Percentiles rank a stretch among this genome's conserved stretches.
phyloP scores from a whole-genome alignment of 73 alveolate species.

The Paramecium bursaria region DNA sequence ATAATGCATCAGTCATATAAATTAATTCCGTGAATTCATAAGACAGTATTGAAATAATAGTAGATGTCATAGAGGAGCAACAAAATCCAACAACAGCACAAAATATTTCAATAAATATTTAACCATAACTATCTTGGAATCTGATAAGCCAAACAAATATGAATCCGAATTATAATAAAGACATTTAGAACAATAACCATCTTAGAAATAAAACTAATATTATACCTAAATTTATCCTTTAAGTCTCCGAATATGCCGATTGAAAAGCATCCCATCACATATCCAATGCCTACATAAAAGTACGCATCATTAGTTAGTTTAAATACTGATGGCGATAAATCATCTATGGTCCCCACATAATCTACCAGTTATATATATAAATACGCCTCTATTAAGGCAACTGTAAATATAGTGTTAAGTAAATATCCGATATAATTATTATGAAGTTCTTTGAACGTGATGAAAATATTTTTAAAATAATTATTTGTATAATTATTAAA shows the following conservation, averaged over 20 bases:
- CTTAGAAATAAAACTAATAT: background rate
- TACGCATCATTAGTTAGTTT: background rate
- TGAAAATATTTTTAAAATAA: slow-evolving; percentile 8
- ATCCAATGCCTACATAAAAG: slow-evolving; percentile 57
- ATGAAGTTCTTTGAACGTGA: background rate
- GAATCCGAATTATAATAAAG: slow-evolving; percentile 25
- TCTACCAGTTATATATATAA: slow-evolving; percentile 26
- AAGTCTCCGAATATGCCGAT: slow-evolving; percentile 38
- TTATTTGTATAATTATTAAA: slow-evolving; percentile 24
- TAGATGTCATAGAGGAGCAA: slow-evolving; percentile 17
- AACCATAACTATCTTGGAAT: background rate
- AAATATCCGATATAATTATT: background rate
- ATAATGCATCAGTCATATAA: slow-evolving; percentile 36
- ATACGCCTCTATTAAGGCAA: slow-evolving; percentile 20
- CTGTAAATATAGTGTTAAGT: background rate
- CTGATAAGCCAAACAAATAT: slow-evolving; percentile 28
- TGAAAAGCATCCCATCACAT: slow-evolving; percentile 49
- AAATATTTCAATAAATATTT: slow-evolving; percentile 10
- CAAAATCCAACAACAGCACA: slow-evolving; percentile 55
- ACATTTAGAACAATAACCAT: slow-evolving; percentile 14
- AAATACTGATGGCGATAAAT: no score
- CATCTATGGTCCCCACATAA: no score
- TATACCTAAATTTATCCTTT: slow-evolving; percentile 26
- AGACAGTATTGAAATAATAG: slow-evolving; percentile 20
- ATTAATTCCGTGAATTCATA: slow-evolving; percentile 9